Percentiles rank a stretch among this genome's conserved stretches.
Conservation (phyloP, 352 stramenopile genomes). For the Phytopythium cucurbitacearum region DNA sequence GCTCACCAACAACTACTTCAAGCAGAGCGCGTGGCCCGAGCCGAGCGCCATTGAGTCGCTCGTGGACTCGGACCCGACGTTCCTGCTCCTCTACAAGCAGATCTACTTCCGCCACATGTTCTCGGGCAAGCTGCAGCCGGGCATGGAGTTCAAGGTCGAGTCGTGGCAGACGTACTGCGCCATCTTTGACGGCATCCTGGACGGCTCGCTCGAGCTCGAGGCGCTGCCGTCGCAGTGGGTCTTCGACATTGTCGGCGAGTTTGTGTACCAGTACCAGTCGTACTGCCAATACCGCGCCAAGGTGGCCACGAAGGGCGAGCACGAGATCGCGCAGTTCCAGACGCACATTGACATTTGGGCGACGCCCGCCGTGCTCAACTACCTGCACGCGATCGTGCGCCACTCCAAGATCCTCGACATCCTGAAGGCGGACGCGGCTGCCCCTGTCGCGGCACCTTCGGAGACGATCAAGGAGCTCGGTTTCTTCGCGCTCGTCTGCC, state of each 20-base stretch:
- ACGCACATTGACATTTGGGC: conserved; percentile 93
- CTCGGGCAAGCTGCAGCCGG: conserved; percentile 75
- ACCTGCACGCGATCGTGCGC: conserved; percentile 92
- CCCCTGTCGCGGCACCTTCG: conserved; percentile 35
- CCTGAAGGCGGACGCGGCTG: conserved; percentile 37
- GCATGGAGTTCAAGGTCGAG: conserved; percentile 88
- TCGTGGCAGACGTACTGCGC: conserved; percentile 93
- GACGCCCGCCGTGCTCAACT: conserved; percentile 93
- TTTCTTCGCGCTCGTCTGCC: conserved; percentile 94
- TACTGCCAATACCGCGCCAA: conserved; percentile 96
- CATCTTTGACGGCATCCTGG: conserved; percentile 93
- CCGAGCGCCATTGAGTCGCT: conserved; percentile 81
- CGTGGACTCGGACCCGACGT: conserved; percentile 86
- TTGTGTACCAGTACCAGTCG: conserved; percentile 99
- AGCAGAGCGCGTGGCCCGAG: conserved; percentile 92
- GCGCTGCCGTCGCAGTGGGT: conserved; percentile 94
- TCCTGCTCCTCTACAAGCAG: conserved; percentile 95
- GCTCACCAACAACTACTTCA: conserved; percentile 93
- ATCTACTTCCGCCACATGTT: conserved; percentile 97
- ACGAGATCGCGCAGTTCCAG: conserved; percentile 49
- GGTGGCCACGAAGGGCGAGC: conserved; percentile 57
- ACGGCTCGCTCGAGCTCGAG: conserved; percentile 76
- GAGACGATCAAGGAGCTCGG: conserved; percentile 88
- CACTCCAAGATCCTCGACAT: conserved; percentile 91
- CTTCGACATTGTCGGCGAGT: conserved; percentile 99